These are phyloP conservation scores for Strobilomyces dryophilus DNA, from an alignment of 768 basidiomycete species.

Conservation along the genomic window DNA sequence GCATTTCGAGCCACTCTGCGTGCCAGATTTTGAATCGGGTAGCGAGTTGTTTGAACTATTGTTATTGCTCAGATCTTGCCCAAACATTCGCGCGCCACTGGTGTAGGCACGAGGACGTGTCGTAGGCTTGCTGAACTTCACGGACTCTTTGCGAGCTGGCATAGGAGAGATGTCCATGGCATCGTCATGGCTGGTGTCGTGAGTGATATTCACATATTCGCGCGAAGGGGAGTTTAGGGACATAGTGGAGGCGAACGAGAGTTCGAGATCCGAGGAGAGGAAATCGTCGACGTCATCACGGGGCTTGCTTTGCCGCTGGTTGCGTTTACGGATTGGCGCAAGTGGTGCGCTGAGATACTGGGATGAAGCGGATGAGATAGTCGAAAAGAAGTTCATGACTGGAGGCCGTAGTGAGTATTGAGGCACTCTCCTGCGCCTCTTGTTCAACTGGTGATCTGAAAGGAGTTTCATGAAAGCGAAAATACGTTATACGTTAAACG, in stretches of 20 bases:
- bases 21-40: constrained; percentile 21
- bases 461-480: constrained; percentile 35
- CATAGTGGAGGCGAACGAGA: constrained; percentile 80
- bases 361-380: constrained; percentile 38
- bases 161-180: constrained; percentile 85
- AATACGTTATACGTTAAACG: constrained; percentile 24
- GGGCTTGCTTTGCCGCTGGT: constrained; percentile 36
- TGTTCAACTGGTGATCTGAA: constrained; percentile 39
- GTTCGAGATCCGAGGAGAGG: constrained; percentile 72
- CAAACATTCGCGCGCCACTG: constrained; percentile 63
- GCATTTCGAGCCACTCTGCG: constrained; percentile 45
- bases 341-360: constrained; percentile 39
- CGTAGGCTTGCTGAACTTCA: constrained; percentile 27
- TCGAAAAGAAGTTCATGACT: constrained; percentile 55
- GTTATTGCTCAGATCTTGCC: constrained; percentile 67
- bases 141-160: constrained; percentile 32
- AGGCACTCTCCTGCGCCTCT: constrained; percentile 42
- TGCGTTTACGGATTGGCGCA: constrained; percentile 46
- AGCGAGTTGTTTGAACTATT: constrained; percentile 32
- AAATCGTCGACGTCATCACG: constrained; percentile 61
- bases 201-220: constrained; percentile 40
- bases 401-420: constrained; percentile 26
- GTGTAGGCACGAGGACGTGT: constrained; percentile 64
- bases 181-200: constrained; percentile 48
- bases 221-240: constrained; percentile 71